Conservation (phyloP, 2,329 filamentous ascomycete species). For the Pestalotiopsis fici region DNA sequence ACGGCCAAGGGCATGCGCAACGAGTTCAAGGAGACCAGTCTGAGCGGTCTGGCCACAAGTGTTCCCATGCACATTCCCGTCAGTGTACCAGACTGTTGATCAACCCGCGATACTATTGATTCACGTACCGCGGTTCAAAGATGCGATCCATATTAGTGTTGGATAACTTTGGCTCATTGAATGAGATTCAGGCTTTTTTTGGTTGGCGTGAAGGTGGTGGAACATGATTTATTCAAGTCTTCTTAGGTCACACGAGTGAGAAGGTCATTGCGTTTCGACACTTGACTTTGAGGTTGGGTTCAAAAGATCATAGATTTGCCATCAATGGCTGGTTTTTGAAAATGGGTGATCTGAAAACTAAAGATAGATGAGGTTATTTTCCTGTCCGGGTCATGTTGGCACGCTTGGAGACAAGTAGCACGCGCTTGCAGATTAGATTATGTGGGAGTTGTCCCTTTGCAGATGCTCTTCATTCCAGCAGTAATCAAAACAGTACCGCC, state of each 20-base stretch:
- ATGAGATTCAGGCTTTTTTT: background rate
- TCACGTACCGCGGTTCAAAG: no score
- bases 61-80: conserved; percentile 51
- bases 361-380: background rate
- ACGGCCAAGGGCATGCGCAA: conserved; percentile 54
- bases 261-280: background rate
- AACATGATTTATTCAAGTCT: background rate
- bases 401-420: no score
- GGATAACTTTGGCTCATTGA: no score
- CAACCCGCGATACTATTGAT: background rate
- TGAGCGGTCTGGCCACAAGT: conserved; percentile 51
- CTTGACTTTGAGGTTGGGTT: background rate
- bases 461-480: no score
- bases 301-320: background rate
- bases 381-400: no score
- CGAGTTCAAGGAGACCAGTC: conserved; percentile 54
- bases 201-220: background rate
- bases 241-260: background rate
- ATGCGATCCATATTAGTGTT: no score
- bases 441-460: no score
- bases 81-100: conserved; percentile 50
- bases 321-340: background rate
- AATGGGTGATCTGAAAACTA: background rate
- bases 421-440: no score
- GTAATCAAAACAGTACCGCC: no score